Evolutionary conservation across 495 filamentous ascomycete species (phyloP).

Genomic region (Geoglossum glabrum): DNA sequence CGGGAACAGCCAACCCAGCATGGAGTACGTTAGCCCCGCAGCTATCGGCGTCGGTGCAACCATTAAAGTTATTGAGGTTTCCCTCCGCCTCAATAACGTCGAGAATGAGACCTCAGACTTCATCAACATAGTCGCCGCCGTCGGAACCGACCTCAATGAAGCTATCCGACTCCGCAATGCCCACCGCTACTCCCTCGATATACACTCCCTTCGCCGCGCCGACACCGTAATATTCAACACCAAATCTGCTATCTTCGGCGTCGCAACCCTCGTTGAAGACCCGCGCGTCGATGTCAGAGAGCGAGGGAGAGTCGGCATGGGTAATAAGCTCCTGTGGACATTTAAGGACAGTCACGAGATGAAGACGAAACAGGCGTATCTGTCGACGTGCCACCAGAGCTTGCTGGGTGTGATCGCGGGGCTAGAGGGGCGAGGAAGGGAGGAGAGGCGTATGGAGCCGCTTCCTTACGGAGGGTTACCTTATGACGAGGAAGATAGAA

Average conservation of each 20-base stretch:
- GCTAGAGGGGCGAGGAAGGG: background rate
- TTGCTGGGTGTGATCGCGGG: background rate
- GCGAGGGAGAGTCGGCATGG: slow-evolving; percentile 5
- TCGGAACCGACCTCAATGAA: background rate
- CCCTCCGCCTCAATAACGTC: background rate
- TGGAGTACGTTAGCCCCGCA: background rate
- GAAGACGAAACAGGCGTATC: background rate
- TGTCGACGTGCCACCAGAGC: background rate
- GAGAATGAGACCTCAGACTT: slow-evolving; percentile 13
- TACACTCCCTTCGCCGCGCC: background rate
- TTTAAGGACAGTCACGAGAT: background rate
- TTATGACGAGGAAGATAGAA: background rate
- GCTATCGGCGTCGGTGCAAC: background rate
- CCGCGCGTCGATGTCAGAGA: slow-evolving; percentile 17
- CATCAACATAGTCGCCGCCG: background rate
- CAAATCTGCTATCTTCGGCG: slow-evolving; percentile 14
- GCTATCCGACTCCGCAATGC: background rate
- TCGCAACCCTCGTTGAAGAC: slow-evolving; percentile 21
- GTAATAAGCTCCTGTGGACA: background rate
- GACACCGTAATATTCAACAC: slow-evolving; percentile 1
- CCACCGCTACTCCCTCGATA: background rate
- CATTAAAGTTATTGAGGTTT: background rate
- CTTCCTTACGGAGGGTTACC: too few relatives aligned
- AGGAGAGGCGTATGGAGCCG: background rate
- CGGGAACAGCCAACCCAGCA: too few relatives aligned